Evolutionary conservation across 306 rosid species (phyloP), one percentile per base, ranked within the genome.

Genomic region (Prunus fruticosa): DNA sequence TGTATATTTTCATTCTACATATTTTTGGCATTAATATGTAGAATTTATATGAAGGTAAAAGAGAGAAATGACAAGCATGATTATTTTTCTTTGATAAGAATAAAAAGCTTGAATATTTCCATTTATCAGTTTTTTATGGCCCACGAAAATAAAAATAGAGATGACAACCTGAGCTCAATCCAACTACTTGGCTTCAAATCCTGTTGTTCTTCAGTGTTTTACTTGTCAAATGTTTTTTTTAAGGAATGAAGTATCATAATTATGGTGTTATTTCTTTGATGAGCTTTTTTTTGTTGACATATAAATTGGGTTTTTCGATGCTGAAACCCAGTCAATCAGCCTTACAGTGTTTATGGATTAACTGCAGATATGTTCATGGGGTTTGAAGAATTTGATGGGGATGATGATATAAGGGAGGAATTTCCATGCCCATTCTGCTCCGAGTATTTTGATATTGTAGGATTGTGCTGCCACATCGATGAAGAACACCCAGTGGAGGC

Each of bases 381-480:
- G 50, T 95, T 95, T 76, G 97, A 92, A 78, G 98, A 90, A 69
- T 79, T 92, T 28, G 96, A 92, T 2, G 96, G 86, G 79, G 98
- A 90, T 18, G 97, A 95, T 38, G 93, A 92, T 69, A 80, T 92
- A 76, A 85, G 91, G 89, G 98, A 95, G 83, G 97, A 95, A 78
- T 92, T 90, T 83, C 85, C 91, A 3, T 95, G 98, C 82, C 98
- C 97, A 0, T 95, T 92, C 79, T 95, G 98, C 84, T 85, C 97
- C 0, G 97, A 92, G 38, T 95, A 90, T 82, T 92, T 85, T 76
- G 98, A 95, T 76, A 89, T 95, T 60, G 96, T 95, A 47, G 98
- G 98, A 65, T 82, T 95, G 80, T 95, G 97, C 95, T 90, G 96
- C 85, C 98, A 95, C 83, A 92, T 95, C 74, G 98, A 95, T 67